phyloP scores from a whole-genome alignment of 1,284 basidiomycete species.

The Tremellales sp. region DNA sequence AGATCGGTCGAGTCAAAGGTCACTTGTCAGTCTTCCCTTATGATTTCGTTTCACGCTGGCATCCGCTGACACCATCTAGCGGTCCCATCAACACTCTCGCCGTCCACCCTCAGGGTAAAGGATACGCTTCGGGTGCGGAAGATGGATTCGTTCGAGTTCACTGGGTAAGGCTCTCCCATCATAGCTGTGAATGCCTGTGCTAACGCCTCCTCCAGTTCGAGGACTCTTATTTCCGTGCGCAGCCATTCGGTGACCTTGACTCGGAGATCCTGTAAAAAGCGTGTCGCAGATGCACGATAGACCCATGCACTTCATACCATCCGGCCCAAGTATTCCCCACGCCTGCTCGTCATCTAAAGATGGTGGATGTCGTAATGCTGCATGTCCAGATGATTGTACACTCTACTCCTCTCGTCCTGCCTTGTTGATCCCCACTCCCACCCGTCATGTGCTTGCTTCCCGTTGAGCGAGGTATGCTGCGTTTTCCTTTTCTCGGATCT shows the following conservation, averaged over 20 bases:
- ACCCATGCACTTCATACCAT: no score
- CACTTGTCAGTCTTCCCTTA: constrained; percentile 55
- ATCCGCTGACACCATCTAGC: constrained; percentile 50
- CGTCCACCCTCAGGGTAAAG: constrained; percentile 81
- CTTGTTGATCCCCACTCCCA: no score
- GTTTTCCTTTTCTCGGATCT: constrained; percentile 27
- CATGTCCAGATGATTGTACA: background rate
- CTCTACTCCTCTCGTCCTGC: background rate
- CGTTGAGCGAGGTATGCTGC: constrained; percentile 17
- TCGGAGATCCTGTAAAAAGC: constrained; percentile 56
- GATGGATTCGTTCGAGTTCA: constrained; percentile 93
- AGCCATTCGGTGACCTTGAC: constrained; percentile 84
- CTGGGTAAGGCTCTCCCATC: constrained; percentile 42
- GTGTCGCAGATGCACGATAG: no score
- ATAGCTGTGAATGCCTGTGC: background rate
- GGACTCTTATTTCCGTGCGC: constrained; percentile 81
- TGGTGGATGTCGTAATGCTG: constrained; percentile 1
- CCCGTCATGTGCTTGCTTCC: constrained; percentile 3
- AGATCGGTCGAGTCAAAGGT: constrained; percentile 92
- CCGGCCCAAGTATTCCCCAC: no score
- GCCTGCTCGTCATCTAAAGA: no score
- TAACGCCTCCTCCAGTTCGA: constrained; percentile 67
- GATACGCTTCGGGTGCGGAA: constrained; percentile 92
- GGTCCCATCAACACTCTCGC: constrained; percentile 99
- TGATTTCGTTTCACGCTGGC: background rate